Evolutionary conservation across 1,284 basidiomycete species (phyloP).

Genomic region (Tausonia pullulans): DNA sequence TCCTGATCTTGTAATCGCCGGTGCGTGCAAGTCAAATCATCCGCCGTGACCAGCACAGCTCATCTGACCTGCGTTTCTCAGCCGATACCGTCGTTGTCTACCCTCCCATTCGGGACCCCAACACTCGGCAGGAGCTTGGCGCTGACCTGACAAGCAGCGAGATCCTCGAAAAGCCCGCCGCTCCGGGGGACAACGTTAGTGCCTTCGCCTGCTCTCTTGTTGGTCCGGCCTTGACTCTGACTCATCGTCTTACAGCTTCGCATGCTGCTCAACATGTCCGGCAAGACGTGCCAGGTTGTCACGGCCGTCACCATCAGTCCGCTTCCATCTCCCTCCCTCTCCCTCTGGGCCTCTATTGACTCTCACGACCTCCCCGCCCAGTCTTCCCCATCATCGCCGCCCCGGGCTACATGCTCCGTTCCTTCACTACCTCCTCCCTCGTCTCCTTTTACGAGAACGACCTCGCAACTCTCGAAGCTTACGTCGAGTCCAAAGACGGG

Average conservation of each 20-base stretch:
- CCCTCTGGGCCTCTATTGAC: neutral
- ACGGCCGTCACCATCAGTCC: conserved; percentile 71
- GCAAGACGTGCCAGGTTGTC: conserved; percentile 75
- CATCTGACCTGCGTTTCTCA: conserved; percentile 26
- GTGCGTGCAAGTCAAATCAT: conserved; percentile 36
- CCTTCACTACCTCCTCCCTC: conserved; percentile 45
- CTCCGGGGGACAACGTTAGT: conserved; percentile 60
- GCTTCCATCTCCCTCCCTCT: conserved; percentile 21
- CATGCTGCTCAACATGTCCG: conserved; percentile 80
- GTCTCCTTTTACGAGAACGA: conserved; percentile 70
- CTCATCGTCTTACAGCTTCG: conserved; percentile 37
- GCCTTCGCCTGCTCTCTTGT: neutral
- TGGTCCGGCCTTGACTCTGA: too few relatives aligned
- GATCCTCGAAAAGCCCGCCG: conserved; percentile 76
- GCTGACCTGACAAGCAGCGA: conserved; percentile 22
- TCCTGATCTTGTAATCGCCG: conserved; percentile 87
- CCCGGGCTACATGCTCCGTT: conserved; percentile 79
- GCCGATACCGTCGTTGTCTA: conserved; percentile 87
- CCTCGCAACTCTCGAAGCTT: conserved; percentile 57
- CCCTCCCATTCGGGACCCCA: conserved; percentile 47
- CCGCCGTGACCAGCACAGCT: neutral
- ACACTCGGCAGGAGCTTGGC: conserved; percentile 26
- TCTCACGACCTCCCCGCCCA: conserved; percentile 23
- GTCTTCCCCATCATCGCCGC: conserved; percentile 72
- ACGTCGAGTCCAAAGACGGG: conserved; percentile 81